Evolutionary conservation across 257 asterid genomes (phyloP).

Genomic region (Forsythia viridissima): DNA sequence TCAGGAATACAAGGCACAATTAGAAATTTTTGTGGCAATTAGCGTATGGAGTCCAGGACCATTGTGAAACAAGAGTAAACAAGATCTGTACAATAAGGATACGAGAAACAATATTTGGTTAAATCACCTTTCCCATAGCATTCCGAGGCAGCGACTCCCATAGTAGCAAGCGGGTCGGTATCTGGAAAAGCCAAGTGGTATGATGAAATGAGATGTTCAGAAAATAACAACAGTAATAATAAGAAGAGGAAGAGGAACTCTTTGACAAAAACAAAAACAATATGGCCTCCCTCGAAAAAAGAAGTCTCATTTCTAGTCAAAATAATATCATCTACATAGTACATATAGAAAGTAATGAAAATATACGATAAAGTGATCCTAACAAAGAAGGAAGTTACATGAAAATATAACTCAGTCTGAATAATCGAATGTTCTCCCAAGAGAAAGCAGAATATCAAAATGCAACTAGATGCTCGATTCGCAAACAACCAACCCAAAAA

Average conservation of each 20-base stretch:
- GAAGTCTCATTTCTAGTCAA: too few relatives aligned
- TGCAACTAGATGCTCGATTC: too few relatives aligned
- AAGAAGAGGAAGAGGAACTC: background rate
- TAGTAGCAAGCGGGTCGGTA: constrained; percentile 67
- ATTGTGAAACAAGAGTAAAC: background rate
- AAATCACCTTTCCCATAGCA: constrained; percentile 90
- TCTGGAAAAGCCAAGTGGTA: constrained; percentile 33
- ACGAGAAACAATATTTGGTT: background rate
- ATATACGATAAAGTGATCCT: too few relatives aligned
- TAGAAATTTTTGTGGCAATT: background rate
- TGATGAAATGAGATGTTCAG: background rate
- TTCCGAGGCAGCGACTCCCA: constrained; percentile 88
- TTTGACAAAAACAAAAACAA: background rate
- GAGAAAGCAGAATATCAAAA: too few relatives aligned
- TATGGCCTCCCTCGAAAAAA: background rate
- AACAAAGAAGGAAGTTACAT: too few relatives aligned
- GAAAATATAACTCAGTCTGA: too few relatives aligned
- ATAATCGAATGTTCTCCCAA: too few relatives aligned
- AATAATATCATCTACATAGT: too few relatives aligned
- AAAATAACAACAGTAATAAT: background rate
- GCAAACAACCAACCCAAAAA: too few relatives aligned
- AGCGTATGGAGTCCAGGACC: background rate
- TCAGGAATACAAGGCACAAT: constrained; percentile 1
- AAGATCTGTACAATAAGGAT: too few relatives aligned
- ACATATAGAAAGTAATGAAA: background rate